A percentile compares a stretch with the other conserved stretches of the same genome.
phyloP scores from a whole-genome alignment of 352 stramenopile species.

The Pythium aquatile region DNA sequence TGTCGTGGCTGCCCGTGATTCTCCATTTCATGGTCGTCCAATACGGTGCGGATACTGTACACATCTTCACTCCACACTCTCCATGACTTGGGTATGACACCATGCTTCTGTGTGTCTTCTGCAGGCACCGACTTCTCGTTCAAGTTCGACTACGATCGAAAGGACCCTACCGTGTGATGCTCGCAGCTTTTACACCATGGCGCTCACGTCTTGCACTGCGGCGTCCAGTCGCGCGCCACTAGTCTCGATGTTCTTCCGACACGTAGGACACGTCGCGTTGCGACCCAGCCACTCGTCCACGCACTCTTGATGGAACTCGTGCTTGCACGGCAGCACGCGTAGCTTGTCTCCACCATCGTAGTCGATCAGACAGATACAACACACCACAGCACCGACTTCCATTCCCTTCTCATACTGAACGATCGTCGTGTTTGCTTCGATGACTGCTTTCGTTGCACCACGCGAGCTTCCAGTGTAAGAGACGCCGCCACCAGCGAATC shows the following conservation, averaged over 20 bases:
- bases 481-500: constrained; percentile 7
- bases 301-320: constrained; percentile 26
- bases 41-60: constrained; percentile 9
- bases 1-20: constrained; percentile 22
- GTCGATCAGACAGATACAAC: constrained; percentile 28
- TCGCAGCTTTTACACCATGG: constrained; percentile 11
- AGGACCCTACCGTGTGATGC: neutral
- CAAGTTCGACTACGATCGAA: neutral
- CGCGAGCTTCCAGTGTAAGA: constrained; percentile 7
- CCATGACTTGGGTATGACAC: too few species aligned
- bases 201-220: constrained; percentile 15
- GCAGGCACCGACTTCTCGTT: constrained; percentile 5
- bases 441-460: constrained; percentile 19
- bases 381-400: constrained; percentile 14
- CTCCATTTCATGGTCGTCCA: constrained; percentile 21
- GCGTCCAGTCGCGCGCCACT: neutral
- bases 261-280: constrained; percentile 26
- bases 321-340: constrained; percentile 20
- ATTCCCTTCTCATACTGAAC: constrained; percentile 16
- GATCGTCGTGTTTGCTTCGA: constrained; percentile 17
- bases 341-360: constrained; percentile 22
- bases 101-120: neutral
- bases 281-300: constrained; percentile 28
- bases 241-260: constrained; percentile 15
- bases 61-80: neutral